Percentiles rank a stretch among this genome's conserved stretches.
These are phyloP conservation scores for Tylopilus sp. DNA, from an alignment of 1,284 basidiomycete species.

Conservation along the genomic window DNA sequence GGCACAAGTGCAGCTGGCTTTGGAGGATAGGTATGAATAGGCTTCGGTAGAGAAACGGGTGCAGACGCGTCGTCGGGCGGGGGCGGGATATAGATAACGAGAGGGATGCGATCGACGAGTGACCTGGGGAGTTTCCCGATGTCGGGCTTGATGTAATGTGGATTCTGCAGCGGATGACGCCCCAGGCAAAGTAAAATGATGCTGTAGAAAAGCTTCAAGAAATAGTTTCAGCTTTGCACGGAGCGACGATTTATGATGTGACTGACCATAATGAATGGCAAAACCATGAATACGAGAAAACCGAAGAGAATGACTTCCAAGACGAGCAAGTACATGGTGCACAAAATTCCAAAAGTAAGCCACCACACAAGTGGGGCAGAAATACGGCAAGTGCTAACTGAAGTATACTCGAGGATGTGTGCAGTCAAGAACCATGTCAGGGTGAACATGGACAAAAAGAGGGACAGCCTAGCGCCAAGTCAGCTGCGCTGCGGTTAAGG, in stretches of 20 bases:
- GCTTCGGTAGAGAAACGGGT: conserved; percentile 41
- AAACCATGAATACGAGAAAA: conserved; percentile 69
- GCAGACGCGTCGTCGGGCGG: conserved; percentile 52
- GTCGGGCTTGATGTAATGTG: conserved; percentile 67
- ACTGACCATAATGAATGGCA: conserved; percentile 72
- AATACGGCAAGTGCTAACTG: conserved; percentile 63
- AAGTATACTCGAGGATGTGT: conserved; percentile 72
- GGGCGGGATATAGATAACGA: conserved; percentile 78
- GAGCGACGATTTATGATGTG: background rate
- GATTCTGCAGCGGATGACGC: conserved; percentile 69
- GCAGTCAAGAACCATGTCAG: conserved; percentile 75
- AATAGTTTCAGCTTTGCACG: conserved; percentile 8
- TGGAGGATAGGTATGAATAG: conserved; percentile 57
- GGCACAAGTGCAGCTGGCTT: conserved; percentile 32
- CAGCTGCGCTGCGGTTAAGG: background rate
- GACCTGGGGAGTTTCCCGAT: conserved; percentile 67
- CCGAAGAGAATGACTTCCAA: conserved; percentile 70
- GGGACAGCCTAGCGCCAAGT: conserved; percentile 45
- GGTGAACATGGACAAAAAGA: conserved; percentile 64
- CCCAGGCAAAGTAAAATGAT: conserved; percentile 72
- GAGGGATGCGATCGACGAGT: conserved; percentile 70
- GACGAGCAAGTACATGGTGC: conserved; percentile 71
- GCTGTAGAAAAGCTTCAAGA: conserved; percentile 65
- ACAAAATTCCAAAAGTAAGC: conserved; percentile 74
- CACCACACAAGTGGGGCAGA: conserved; percentile 78